A percentile compares a stretch with the other conserved stretches of the same genome.
These are phyloP conservation scores for Lunularia cruciata DNA, from an alignment of 225 moss, liverwort and hornwort genomes.

Conservation along the genomic window DNA sequence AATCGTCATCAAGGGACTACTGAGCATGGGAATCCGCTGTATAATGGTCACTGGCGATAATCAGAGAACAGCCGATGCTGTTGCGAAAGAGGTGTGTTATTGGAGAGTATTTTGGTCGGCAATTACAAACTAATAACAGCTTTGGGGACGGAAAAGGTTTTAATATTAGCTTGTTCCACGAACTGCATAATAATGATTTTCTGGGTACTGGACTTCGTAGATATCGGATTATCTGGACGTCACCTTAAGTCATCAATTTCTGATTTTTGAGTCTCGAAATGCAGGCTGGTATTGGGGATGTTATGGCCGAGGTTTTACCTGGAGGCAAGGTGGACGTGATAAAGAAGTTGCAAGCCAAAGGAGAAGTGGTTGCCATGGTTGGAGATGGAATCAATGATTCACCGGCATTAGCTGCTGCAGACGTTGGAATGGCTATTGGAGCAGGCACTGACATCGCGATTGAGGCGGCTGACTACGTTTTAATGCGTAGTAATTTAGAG, in stretches of 20 bases:
- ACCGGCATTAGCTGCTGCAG: slow-evolving; percentile 75
- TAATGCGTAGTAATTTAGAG: slow-evolving; percentile 81
- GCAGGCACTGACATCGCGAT: slow-evolving; percentile 96
- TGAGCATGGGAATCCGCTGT: slow-evolving; percentile 81
- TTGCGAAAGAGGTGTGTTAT: slow-evolving; percentile 58
- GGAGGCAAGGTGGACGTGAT: slow-evolving; percentile 70
- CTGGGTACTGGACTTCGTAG: too few relatives aligned
- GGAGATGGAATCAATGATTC: slow-evolving; percentile 97
- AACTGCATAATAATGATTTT: too few relatives aligned
- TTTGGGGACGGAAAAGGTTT: too few relatives aligned
- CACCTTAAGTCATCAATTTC: too few relatives aligned
- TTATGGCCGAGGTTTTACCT: slow-evolving; percentile 77
- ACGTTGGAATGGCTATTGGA: slow-evolving; percentile 87
- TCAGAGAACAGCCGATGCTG: slow-evolving; percentile 68
- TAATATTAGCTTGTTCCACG: too few relatives aligned
- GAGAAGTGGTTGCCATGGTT: slow-evolving; percentile 81
- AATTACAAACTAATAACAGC: too few relatives aligned
- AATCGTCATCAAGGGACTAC: slow-evolving; percentile 67
- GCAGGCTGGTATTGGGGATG: slow-evolving; percentile 71
- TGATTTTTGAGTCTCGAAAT: background rate
- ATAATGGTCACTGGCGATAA: slow-evolving; percentile 89
- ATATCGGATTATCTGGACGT: too few relatives aligned
- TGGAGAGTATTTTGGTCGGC: too few relatives aligned
- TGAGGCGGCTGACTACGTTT: slow-evolving; percentile 82
- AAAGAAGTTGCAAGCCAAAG: slow-evolving; percentile 55